A percentile compares a stretch with the other conserved stretches of the same genome.
Evolutionary conservation across 1,139 yeast genomes (phyloP).

Genomic region (Hanseniaspora sp.): DNA sequence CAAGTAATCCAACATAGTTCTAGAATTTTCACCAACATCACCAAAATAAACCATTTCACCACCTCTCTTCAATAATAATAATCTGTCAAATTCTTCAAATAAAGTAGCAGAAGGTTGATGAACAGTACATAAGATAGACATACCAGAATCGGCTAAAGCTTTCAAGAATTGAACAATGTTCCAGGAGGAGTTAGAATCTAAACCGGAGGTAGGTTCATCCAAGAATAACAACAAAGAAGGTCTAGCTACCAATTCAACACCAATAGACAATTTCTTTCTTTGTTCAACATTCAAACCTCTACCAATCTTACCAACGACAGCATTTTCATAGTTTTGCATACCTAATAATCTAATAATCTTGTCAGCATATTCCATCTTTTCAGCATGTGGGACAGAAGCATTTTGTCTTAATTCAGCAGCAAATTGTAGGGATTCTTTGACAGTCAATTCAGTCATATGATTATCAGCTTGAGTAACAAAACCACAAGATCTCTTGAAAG

Average conservation of each 20-base stretch:
- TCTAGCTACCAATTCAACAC: constrained; percentile 48
- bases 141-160: constrained; percentile 44
- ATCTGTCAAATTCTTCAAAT: constrained; percentile 43
- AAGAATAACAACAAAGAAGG: constrained; percentile 43
- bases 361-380: constrained; percentile 49
- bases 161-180: constrained; percentile 43
- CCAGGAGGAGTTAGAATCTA: constrained; percentile 54
- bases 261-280: constrained; percentile 55
- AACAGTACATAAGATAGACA: constrained; percentile 46
- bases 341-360: constrained; percentile 45
- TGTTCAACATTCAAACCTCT: constrained; percentile 57
- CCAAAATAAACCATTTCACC: constrained; percentile 61
- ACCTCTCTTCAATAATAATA: constrained; percentile 41
- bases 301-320: constrained; percentile 47
- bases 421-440: constrained; percentile 50
- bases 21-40: constrained; percentile 47
- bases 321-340: constrained; percentile 52
- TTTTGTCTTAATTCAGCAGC: constrained; percentile 54
- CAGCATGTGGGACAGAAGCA: constrained; percentile 36
- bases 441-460: constrained; percentile 48
- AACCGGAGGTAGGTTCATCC: constrained; percentile 52
- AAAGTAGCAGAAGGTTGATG: constrained; percentile 51
- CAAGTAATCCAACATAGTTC: constrained; percentile 42
- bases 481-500: constrained; percentile 52
- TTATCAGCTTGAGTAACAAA: constrained; percentile 58